These are phyloP conservation scores for Saturnispora hagleri DNA, from an alignment of 805 yeast species.

Conservation along the genomic window DNA sequence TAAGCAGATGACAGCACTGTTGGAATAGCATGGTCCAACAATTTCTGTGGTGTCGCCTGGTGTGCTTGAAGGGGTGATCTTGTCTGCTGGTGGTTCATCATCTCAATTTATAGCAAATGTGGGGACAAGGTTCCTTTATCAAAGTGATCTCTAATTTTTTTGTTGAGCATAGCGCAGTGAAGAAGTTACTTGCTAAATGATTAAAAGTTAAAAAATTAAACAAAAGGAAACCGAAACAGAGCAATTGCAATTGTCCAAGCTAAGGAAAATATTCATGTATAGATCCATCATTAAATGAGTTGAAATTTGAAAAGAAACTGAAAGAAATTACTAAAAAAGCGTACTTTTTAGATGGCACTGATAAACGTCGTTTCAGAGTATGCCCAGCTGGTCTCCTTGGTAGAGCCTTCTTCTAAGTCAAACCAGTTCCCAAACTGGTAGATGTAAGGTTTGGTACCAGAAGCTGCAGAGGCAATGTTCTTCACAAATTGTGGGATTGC, in stretches of 20 bases:
- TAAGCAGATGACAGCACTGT: neutral
- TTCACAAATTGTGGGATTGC: conserved; percentile 93
- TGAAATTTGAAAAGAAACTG: neutral
- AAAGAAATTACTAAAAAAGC: neutral
- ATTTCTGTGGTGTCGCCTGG: neutral
- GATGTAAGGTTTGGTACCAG: conserved; percentile 94
- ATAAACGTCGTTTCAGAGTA: conserved; percentile 81
- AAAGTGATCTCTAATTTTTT: neutral
- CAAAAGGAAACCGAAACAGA: neutral
- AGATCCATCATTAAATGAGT: neutral
- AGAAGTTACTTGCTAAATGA: neutral
- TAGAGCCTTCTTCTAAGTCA: conserved; percentile 28
- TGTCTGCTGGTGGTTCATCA: neutral
- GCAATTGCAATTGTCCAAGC: neutral
- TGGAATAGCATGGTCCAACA: neutral
- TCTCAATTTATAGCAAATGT: neutral
- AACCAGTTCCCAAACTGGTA: conserved; percentile 78
- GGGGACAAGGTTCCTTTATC: neutral
- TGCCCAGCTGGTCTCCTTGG: conserved; percentile 54
- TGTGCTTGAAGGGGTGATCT: neutral
- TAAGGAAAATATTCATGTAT: neutral
- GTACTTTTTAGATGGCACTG: conserved; percentile 21
- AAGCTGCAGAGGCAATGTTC: conserved; percentile 86
- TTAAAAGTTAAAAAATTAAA: neutral
- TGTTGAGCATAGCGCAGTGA: neutral